phyloP scores from a whole-genome alignment of 225 moss, liverwort and hornwort genomes.

The Rhytidiadelphus loreus region DNA sequence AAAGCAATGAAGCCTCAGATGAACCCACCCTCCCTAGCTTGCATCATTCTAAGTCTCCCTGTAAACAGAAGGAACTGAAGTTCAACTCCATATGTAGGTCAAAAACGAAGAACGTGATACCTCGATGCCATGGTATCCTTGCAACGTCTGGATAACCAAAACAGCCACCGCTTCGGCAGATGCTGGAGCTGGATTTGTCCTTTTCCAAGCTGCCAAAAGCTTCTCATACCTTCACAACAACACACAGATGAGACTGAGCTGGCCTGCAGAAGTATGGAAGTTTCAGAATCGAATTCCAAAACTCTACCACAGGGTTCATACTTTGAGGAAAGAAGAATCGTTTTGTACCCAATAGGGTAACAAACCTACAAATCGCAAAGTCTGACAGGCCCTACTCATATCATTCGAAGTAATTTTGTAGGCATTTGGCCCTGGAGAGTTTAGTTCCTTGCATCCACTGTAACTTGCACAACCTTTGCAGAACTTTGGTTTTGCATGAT shows the following conservation, averaged over 20 bases:
- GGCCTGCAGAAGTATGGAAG: too few relatives aligned
- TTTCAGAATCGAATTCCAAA: background rate
- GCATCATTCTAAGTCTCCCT: background rate
- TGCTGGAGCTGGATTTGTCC: constrained; percentile 20
- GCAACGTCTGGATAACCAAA: constrained; percentile 12
- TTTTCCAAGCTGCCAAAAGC: constrained; percentile 37
- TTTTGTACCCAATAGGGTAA: background rate
- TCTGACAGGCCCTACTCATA: background rate
- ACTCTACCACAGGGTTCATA: background rate
- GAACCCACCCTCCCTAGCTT: background rate
- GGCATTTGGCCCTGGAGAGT: background rate
- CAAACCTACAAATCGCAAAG: background rate
- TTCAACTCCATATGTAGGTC: background rate
- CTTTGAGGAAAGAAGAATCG: background rate
- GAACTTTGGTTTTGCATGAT: background rate
- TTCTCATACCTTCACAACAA: constrained; percentile 25
- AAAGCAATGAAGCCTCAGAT: background rate
- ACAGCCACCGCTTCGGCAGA: constrained; percentile 17
- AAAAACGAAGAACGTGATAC: background rate
- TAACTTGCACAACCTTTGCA: background rate
- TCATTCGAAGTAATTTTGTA: background rate
- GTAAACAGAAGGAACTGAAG: background rate
- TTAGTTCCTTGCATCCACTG: background rate
- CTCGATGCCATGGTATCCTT: constrained; percentile 13
- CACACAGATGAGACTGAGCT: background rate